Evolutionary conservation across 805 yeast genomes (phyloP).

Genomic region (Wickerhamiella kurtzmanii): DNA sequence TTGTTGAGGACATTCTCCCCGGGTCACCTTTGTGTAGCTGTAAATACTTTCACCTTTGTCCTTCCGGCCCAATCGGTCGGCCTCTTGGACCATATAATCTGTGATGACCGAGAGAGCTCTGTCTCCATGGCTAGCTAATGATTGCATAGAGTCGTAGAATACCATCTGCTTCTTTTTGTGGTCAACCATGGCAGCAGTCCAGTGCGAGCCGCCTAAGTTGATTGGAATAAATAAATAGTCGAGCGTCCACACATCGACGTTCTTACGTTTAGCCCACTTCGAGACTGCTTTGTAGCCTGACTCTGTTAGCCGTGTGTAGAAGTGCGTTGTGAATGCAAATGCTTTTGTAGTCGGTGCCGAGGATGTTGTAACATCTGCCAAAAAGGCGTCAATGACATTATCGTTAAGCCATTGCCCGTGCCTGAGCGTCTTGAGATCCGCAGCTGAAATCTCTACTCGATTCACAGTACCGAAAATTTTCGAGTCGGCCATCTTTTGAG

Average conservation of each 20-base stretch:
- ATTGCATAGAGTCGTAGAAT: slow-evolving; percentile 63
- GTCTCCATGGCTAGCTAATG: slow-evolving; percentile 3
- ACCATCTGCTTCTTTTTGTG: slow-evolving; percentile 42
- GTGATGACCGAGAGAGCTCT: slow-evolving; percentile 35
- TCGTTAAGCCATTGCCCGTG: slow-evolving; percentile 83
- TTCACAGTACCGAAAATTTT: slow-evolving; percentile 5
- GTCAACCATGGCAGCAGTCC: slow-evolving; percentile 80
- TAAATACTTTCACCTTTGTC: slow-evolving; percentile 22
- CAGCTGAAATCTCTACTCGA: slow-evolving; percentile 26
- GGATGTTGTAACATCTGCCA: slow-evolving; percentile 37
- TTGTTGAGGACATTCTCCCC: slow-evolving; percentile 62
- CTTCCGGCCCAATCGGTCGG: slow-evolving; percentile 33
- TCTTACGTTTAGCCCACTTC: slow-evolving; percentile 72
- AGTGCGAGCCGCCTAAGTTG: slow-evolving; percentile 71
- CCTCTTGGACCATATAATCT: slow-evolving; percentile 56
- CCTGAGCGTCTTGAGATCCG: slow-evolving; percentile 58
- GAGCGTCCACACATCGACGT: slow-evolving; percentile 48
- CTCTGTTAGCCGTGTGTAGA: slow-evolving; percentile 54
- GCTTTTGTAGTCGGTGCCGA: slow-evolving; percentile 30
- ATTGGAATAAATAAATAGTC: slow-evolving; percentile 70
- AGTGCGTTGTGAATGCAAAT: slow-evolving; percentile 79
- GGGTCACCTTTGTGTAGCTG: slow-evolving; percentile 18
- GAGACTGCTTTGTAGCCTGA: slow-evolving; percentile 73
- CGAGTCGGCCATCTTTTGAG: background rate
- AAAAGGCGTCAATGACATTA: slow-evolving; percentile 71